Evolutionary conservation across 2,329 filamentous ascomycete species (phyloP), one percentile per base, ranked within the genome.

Genomic region (Ascochyta fabae): DNA sequence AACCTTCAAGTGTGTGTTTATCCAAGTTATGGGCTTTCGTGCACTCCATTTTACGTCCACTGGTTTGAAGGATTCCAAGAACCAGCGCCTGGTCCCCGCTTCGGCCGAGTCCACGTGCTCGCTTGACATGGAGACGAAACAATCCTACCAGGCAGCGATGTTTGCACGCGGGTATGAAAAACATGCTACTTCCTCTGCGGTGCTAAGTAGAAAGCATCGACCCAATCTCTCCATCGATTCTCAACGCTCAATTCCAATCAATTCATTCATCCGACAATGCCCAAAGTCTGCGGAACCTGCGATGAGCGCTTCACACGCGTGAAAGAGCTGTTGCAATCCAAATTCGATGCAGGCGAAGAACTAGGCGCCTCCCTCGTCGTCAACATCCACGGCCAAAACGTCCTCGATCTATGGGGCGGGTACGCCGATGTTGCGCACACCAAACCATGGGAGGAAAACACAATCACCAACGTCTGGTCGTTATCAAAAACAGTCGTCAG

Each of bases 371-470:
- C 62, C 12, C 27, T 66, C 33, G 58, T 55, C 13, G 46, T 66
- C 46, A 64, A 66, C 6, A 16, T 66, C 10, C 22, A 57, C 8
- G 64, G 64, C 23, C 57, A 55, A n/a, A 51, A 60, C 8, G 60
- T 66, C 4, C 35, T 66, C 12, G 60, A 66, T 24, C n/a, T 65
- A 38, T 66, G 62, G 55, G 64, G 64, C 22, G 64, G 64, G 12
- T 52, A 59, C 12, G 56, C 60, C 2, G 55, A 64, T 19, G 34
- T 39, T 16, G 48, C 46, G 24, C 55, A 48, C 13, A 60, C 55
- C 0, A 48, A 42, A 15, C 23, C 46, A 0, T 65, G 62, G 64
- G 55, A 59, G 10, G 51, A 64, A 36, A 42, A 65, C 39, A 65
- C 64, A 2, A 59, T 66, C 23, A 55, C 51, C 9, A 64, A 61